These are phyloP conservation scores for Aspergillus sp. DNA, from an alignment of 2,329 filamentous ascomycete genomes.

Conservation along the genomic window DNA sequence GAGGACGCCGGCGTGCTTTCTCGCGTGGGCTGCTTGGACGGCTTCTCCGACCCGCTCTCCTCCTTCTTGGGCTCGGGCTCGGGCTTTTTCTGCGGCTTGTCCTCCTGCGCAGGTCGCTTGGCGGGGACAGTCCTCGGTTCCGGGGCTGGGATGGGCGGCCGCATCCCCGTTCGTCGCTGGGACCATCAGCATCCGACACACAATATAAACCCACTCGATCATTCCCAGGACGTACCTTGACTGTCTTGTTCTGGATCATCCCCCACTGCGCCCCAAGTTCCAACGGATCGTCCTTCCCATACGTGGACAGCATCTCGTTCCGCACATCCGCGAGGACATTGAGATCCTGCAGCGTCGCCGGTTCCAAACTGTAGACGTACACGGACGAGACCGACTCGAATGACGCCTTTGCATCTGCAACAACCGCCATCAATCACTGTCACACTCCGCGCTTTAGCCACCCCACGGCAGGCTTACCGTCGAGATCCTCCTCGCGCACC, in stretches of 20 bases:
- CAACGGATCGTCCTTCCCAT: slow-evolving; percentile 58
- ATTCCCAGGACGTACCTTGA: slow-evolving; percentile 44
- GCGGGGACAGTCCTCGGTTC: slow-evolving; percentile 31
- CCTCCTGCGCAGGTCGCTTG: slow-evolving; percentile 34
- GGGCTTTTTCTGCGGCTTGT: slow-evolving; percentile 12
- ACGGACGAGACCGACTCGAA: slow-evolving; percentile 75
- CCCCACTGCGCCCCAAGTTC: slow-evolving; percentile 64
- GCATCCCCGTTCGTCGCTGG: slow-evolving; percentile 44
- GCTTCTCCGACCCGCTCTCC: slow-evolving; percentile 14
- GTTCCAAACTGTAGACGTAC: slow-evolving; percentile 82
- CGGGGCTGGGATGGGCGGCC: slow-evolving; percentile 32
- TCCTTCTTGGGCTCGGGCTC: slow-evolving; percentile 24
- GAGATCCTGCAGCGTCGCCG: slow-evolving; percentile 68
- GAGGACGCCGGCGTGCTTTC: slow-evolving; percentile 30
- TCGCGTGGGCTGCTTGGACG: slow-evolving; percentile 13
- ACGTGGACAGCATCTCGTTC: slow-evolving; percentile 58
- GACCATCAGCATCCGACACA: neutral
- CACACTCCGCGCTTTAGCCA: neutral
- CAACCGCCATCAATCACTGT: neutral
- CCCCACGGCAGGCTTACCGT: slow-evolving; percentile 48
- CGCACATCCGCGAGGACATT: slow-evolving; percentile 69
- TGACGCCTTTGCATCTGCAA: slow-evolving; percentile 60
- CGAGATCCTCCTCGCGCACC: slow-evolving; percentile 68
- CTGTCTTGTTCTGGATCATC: slow-evolving; percentile 69
- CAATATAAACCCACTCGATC: neutral